Percentiles rank a stretch among this genome's conserved stretches.
phyloP scores from a whole-genome alignment of 352 stramenopile species.

The Phytophthora agathidicida region DNA sequence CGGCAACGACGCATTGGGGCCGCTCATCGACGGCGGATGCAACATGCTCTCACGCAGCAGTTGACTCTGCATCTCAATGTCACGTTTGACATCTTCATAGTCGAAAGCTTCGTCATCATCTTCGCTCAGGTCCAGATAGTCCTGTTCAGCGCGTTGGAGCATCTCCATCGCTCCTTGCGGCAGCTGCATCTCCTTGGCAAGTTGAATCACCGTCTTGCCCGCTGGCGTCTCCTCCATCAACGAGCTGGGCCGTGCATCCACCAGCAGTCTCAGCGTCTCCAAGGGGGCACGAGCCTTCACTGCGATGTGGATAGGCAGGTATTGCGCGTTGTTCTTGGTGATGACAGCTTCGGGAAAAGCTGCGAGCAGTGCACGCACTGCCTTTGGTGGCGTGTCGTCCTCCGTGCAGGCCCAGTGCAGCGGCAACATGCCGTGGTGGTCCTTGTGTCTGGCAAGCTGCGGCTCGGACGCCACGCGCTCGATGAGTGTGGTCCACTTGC shows the following conservation, averaged over 20 bases:
- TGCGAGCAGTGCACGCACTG: slow-evolving; percentile 65
- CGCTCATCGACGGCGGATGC: slow-evolving; percentile 40
- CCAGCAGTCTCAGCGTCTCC: slow-evolving; percentile 65
- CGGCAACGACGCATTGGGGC: slow-evolving; percentile 37
- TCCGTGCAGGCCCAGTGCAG: slow-evolving; percentile 87
- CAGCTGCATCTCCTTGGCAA: slow-evolving; percentile 65
- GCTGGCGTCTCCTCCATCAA: slow-evolving; percentile 73
- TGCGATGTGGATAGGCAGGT: slow-evolving; percentile 84
- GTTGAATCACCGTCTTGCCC: slow-evolving; percentile 72
- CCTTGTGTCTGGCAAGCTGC: slow-evolving; percentile 74
- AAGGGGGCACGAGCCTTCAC: slow-evolving; percentile 60
- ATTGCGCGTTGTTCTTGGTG: slow-evolving; percentile 85
- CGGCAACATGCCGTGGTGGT: slow-evolving; percentile 87
- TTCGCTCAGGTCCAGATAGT: slow-evolving; percentile 68
- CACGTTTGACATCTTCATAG: slow-evolving; percentile 75
- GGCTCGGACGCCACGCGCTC: slow-evolving; percentile 59
- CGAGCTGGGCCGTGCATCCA: slow-evolving; percentile 67
- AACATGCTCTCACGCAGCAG: slow-evolving; percentile 80
- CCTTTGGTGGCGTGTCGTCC: slow-evolving; percentile 67
- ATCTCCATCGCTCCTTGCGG: slow-evolving; percentile 53
- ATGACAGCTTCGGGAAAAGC: slow-evolving; percentile 80
- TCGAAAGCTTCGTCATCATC: slow-evolving; percentile 69
- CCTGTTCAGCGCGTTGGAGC: slow-evolving; percentile 71
- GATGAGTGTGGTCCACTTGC: slow-evolving; percentile 75
- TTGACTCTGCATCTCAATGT: slow-evolving; percentile 80